Evolutionary conservation across 192 early-diverging fungal genomes (phyloP), one percentile per base, ranked within the genome.

Genomic region (Coemansia sp.): DNA sequence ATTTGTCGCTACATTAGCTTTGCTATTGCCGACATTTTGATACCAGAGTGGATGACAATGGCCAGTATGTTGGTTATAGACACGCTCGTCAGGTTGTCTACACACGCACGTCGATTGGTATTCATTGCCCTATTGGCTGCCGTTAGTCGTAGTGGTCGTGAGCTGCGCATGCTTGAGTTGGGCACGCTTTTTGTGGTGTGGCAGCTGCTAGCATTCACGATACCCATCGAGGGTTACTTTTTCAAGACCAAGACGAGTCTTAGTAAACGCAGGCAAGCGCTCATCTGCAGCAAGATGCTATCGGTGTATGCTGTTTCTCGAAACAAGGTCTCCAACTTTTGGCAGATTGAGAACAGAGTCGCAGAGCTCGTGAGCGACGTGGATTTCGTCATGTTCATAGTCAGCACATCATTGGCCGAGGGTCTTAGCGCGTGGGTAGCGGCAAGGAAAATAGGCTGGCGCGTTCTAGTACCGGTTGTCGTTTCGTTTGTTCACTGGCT

Each of bases 361-460:
- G 31, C 16, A 1, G 19, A 37, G 3, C 31, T 68, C 5, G 19
- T 57, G 33, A 3, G 19, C 24, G 67, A 59, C 5, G 44, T 62
- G 16, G 24, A 44, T 35, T 37, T 62, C 17, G 24, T 61, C 14
- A 17, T 41, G 29, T 29, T 27, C 35, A 34, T 59, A 4, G 19
- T 50, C 17, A 62, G 67, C 36, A 45, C 67, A 0, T 13, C 59
- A 0, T n/a, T 68, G 8, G 59, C 44, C 3, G 66, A 78, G 33
- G 4, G 62, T 1, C 29, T 78, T 7, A 66, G 63, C 29, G 33
- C 44, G 7, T 78, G 75, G 75, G 42, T 78, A 10, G 63, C 72
- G 1, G 61, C 70, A 29, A 68, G 63, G 36, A 61, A 41, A n/a
- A 53, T 78, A 27, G 75, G 75, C 2, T 78, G 67, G 75, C 63